These are phyloP conservation scores for Ceratobasidium sp. DNA, from an alignment of 1,284 basidiomycete genomes.

Conservation along the genomic window DNA sequence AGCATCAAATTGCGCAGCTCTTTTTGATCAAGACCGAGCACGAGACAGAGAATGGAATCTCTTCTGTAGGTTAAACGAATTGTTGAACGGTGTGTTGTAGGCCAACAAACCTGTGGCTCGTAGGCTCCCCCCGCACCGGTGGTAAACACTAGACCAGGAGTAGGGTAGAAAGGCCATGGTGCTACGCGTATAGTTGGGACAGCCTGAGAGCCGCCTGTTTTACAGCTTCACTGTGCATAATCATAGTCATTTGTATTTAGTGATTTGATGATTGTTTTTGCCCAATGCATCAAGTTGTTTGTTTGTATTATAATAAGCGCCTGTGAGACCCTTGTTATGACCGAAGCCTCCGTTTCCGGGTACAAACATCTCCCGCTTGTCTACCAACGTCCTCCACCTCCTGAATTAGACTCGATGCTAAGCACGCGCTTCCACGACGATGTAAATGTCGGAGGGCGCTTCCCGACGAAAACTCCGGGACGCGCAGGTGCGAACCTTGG, in stretches of 20 bases:
- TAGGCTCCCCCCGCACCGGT: background rate
- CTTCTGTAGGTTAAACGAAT: background rate
- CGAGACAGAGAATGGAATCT: background rate
- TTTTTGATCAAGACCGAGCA: slow-evolving; percentile 56
- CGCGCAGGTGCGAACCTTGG: slow-evolving; percentile 2
- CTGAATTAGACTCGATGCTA: background rate
- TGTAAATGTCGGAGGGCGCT: slow-evolving; percentile 17
- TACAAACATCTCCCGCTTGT: slow-evolving; percentile 30
- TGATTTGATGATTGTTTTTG: too few species aligned
- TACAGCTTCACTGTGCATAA: too few species aligned
- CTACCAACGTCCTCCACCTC: slow-evolving; percentile 6
- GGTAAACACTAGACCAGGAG: background rate
- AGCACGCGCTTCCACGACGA: slow-evolving; percentile 38
- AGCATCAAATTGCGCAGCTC: slow-evolving; percentile 77
- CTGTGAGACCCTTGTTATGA: background rate
- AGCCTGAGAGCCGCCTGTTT: too few species aligned
- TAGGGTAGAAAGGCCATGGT: background rate
- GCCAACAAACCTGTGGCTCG: background rate
- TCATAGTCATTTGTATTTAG: background rate
- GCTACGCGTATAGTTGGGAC: background rate
- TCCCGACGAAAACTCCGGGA: slow-evolving; percentile 25
- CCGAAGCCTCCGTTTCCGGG: background rate
- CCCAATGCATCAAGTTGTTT: too few species aligned
- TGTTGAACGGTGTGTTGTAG: background rate
- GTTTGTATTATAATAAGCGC: background rate